These are phyloP conservation scores for Phaeophleospora eucalypticola DNA, from an alignment of 2,329 filamentous ascomycete genomes.

Conservation along the genomic window DNA sequence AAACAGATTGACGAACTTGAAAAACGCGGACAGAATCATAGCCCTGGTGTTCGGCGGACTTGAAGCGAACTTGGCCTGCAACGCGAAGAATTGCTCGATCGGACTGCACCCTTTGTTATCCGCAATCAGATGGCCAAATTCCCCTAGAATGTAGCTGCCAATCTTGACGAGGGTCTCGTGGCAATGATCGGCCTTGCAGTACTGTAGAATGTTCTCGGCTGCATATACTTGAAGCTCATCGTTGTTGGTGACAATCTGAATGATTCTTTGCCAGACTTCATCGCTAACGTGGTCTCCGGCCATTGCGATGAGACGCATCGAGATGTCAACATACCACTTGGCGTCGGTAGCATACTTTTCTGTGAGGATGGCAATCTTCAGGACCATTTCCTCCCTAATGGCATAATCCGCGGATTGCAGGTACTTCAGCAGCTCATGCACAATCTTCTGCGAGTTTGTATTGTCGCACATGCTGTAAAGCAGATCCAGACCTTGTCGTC, in stretches of 20 bases:
- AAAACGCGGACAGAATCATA: slow-evolving; percentile 89
- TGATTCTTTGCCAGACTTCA: slow-evolving; percentile 97
- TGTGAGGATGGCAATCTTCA: slow-evolving; percentile 96
- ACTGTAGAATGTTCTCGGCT: slow-evolving; percentile 85
- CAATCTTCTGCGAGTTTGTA: slow-evolving; percentile 88
- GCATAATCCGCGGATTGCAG: slow-evolving; percentile 96
- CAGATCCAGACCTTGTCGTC: slow-evolving; percentile 89
- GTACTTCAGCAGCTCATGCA: slow-evolving; percentile 88
- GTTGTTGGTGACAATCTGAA: slow-evolving; percentile 98
- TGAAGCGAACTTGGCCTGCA: slow-evolving; percentile 83
- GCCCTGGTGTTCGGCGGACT: slow-evolving; percentile 87
- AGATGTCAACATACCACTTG: slow-evolving; percentile 99
- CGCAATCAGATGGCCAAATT: slow-evolving; percentile 94
- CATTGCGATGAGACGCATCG: slow-evolving; percentile 87
- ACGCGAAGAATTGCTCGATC: slow-evolving; percentile 91
- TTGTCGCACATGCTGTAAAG: slow-evolving; percentile 99
- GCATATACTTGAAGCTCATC: slow-evolving; percentile 97
- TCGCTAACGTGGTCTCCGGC: slow-evolving; percentile 98
- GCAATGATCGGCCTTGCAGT: slow-evolving; percentile 87
- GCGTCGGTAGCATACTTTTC: slow-evolving; percentile 98
- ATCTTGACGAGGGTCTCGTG: slow-evolving; percentile 98
- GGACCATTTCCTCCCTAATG: slow-evolving; percentile 97
- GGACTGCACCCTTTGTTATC: slow-evolving; percentile 89
- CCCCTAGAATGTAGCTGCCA: slow-evolving; percentile 89
- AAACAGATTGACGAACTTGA: slow-evolving; percentile 98